Conservation (phyloP, 108 stramenopile genomes). For the Cafeteria roenbergensis region DNA sequence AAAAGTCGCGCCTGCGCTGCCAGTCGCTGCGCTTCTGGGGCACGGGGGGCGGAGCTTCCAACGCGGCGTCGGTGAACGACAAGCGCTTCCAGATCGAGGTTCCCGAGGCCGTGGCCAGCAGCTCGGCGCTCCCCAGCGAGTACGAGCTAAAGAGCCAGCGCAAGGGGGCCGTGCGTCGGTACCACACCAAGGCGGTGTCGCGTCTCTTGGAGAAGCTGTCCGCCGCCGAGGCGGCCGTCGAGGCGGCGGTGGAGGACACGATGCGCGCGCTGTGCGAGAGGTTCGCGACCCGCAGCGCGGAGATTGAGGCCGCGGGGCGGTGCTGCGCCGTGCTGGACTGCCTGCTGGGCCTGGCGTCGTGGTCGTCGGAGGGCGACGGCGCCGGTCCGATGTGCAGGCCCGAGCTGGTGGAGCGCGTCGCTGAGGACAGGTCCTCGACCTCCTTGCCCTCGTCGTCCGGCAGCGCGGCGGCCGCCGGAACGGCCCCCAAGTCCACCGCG, state of each 20-base stretch:
- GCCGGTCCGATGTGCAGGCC: constrained; percentile 10
- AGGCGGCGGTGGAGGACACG: constrained; percentile 67
- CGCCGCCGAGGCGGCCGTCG: constrained; percentile 51
- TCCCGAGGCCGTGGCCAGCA: constrained; percentile 57
- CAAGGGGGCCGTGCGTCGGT: constrained; percentile 44
- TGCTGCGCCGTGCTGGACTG: constrained; percentile 79
- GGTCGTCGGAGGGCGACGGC: neutral
- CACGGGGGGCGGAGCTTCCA: no score
- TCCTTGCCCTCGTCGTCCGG: constrained; percentile 59
- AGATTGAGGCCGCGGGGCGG: constrained; percentile 73
- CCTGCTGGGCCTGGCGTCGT: constrained; percentile 64
- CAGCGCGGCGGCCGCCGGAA: constrained; percentile 16
- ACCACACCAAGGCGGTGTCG: constrained; percentile 60
- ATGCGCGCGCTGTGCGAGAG: constrained; percentile 81
- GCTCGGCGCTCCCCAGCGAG: constrained; percentile 15
- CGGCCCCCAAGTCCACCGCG: neutral
- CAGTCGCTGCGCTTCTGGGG: constrained; percentile 36
- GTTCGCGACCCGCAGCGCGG: constrained; percentile 64
- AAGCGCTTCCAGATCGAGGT: constrained; percentile 75
- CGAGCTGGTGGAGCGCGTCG: neutral
- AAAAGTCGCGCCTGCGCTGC: constrained; percentile 49
- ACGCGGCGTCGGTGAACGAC: constrained; percentile 65
- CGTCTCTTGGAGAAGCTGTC: constrained; percentile 60
- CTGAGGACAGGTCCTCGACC: constrained; percentile 54
- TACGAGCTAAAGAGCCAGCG: constrained; percentile 32